Evolutionary conservation across 306 rosid species (phyloP).

Genomic region (Vachellia collinsii): DNA sequence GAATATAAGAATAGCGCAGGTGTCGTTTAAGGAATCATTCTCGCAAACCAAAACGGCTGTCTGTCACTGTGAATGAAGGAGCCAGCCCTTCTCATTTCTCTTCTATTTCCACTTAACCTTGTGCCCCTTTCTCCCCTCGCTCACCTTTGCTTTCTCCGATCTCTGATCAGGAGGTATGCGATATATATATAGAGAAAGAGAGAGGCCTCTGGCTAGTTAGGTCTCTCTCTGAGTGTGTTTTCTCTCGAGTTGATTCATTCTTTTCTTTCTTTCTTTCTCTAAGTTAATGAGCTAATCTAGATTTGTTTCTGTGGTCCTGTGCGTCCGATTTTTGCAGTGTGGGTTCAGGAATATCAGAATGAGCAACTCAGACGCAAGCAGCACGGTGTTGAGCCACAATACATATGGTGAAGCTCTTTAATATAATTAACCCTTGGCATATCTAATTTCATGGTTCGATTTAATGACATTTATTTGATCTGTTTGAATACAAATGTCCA

Average conservation of each 20-base stretch:
- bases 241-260: neutral
- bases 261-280: neutral
- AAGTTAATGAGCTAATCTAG: neutral
- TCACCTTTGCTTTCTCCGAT: neutral
- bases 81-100: neutral
- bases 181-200: neutral
- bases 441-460: neutral
- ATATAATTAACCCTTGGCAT: neutral
- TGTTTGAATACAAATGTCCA: neutral
- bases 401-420: neutral
- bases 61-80: neutral
- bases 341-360: neutral
- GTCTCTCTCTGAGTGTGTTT: neutral
- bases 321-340: neutral
- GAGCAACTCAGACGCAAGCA: constrained; percentile 7
- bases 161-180: too few relatives aligned
- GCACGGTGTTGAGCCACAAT: neutral
- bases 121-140: neutral
- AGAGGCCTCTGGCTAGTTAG: neutral
- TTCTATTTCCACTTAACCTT: neutral
- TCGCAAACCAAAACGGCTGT: neutral
- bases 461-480: neutral
- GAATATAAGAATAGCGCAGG: neutral
- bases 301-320: constrained; percentile 2
- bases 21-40: neutral